A percentile compares a stretch with the other conserved stretches of the same genome.
These are phyloP conservation scores for Penicillium flavigenum DNA, from an alignment of 495 filamentous ascomycete species.

Conservation along the genomic window DNA sequence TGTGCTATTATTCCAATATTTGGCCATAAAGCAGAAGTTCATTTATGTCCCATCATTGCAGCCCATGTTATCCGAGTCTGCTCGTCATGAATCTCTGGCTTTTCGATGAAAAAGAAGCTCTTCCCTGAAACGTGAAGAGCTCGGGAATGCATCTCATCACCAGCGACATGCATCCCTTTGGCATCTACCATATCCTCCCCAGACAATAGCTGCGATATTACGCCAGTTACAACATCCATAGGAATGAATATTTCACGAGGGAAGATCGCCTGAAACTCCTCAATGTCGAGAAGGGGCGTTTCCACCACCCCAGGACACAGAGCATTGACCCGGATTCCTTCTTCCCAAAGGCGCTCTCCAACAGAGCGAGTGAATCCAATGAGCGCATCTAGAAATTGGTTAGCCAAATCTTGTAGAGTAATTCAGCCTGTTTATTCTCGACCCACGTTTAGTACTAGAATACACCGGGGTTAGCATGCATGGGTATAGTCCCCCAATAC, in stretches of 20 bases:
- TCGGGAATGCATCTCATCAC: slow-evolving; percentile 13
- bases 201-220: slow-evolving; percentile 11
- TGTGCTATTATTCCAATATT: background rate
- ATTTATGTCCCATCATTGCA: slow-evolving; percentile 9
- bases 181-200: slow-evolving; percentile 19
- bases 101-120: slow-evolving; percentile 20
- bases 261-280: slow-evolving; percentile 9
- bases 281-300: slow-evolving; percentile 14
- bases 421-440: background rate
- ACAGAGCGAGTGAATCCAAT: slow-evolving; percentile 22
- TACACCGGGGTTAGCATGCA: slow-evolving; percentile 19
- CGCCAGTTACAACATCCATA: slow-evolving; percentile 8
- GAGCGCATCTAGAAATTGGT: slow-evolving; percentile 16
- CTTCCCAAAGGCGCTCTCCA: slow-evolving; percentile 9
- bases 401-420: background rate
- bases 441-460: slow-evolving; percentile 22
- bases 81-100: slow-evolving; percentile 9
- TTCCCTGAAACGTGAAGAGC: slow-evolving; percentile 18
- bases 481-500: slow-evolving; percentile 25
- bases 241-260: slow-evolving; percentile 12
- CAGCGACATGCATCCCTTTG: slow-evolving; percentile 10
- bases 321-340: slow-evolving; percentile 24
- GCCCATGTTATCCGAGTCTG: slow-evolving; percentile 1
- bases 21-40: background rate
- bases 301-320: slow-evolving; percentile 23